Base-by-base conservation (phyloP, 2,329 filamentous ascomycete species). In the Colletotrichum orchidophilum region DNA sequence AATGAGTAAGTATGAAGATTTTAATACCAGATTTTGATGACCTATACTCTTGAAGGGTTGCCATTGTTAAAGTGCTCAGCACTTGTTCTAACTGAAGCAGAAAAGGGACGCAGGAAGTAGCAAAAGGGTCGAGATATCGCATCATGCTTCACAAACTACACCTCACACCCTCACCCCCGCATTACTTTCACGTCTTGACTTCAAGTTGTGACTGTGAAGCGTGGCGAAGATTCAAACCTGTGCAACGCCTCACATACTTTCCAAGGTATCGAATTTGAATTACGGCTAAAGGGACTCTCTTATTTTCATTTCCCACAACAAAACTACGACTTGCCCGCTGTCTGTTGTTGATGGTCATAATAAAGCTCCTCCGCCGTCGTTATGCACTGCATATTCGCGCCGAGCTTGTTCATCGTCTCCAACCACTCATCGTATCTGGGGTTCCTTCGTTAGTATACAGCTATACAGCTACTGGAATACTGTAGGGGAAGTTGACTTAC, bases 381-480 rank as follows among this genome's bases (percentile, higher is more conserved):
- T 80, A 98, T 95, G 82, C 94, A 96, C 75, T 93, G 89, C 86
- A 97, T 94, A 80, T 97, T 97, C 54, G 94, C 94, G 29, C 93
- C 91, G 58, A 97, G 86, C 87, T 99, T 99, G 86, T 99, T 98
- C 84, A 96, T 91, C 63, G 91, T 94, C 74, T 97, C 98, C 88
- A 98, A 94, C 82, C 96, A 90, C 87, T 95, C 98, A 82, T 98
- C 96, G 74, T 98, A 92, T 15, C 70, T 70, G 9, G 7, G 1
- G 9, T 18, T 8, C 13, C 18, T 18, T 8, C 13, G 60, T 70
- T 24, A 70, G 66, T 39, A 29, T 21, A 35, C 27, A n/a, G 3
- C 12, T 18, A n/a, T n/a, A n/a, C n/a, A n/a, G n/a, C n/a, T 29
- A 2, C 29, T 12, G 15, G 35, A 15, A 24, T 5, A 0, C 0